phyloP scores from a whole-genome alignment of 164 flowering plant genomes.

The Buxus sempervirens region DNA sequence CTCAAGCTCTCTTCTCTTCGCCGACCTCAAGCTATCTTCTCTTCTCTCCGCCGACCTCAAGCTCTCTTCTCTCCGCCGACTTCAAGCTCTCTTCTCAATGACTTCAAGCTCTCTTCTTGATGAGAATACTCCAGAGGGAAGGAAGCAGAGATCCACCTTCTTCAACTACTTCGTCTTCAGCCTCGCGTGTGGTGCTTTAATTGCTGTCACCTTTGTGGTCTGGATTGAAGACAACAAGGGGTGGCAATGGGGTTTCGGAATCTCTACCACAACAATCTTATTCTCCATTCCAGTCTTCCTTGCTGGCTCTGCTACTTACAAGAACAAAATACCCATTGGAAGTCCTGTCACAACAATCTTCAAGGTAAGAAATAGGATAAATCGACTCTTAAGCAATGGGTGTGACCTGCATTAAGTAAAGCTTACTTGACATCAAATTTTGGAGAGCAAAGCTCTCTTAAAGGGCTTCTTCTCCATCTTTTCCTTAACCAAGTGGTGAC shows the following conservation, averaged over 20 bases:
- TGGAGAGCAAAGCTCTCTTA: too few species aligned
- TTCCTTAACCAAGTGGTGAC: not conserved
- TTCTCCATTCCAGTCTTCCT: slow-evolving; percentile 59
- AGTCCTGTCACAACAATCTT: slow-evolving; percentile 78
- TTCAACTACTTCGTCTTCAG: slow-evolving; percentile 79
- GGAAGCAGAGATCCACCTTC: slow-evolving; percentile 69
- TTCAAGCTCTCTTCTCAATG: too few species aligned
- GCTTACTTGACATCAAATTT: too few species aligned
- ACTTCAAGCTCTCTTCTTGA: too few species aligned
- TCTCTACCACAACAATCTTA: slow-evolving; percentile 50
- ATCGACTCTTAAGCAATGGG: not conserved
- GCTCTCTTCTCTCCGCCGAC: too few species aligned
- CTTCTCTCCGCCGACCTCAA: too few species aligned
- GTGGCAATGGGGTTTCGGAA: slow-evolving; percentile 84
- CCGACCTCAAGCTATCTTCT: too few species aligned
- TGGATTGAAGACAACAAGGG: slow-evolving; percentile 92
- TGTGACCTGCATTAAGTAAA: too few species aligned
- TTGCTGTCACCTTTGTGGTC: slow-evolving; percentile 80
- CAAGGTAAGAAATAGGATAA: slow-evolving; percentile 41
- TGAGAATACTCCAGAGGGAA: slow-evolving; percentile 42
- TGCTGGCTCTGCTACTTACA: slow-evolving; percentile 57
- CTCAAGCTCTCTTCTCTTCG: too few species aligned
- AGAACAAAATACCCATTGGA: slow-evolving; percentile 67
- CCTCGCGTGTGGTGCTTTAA: slow-evolving; percentile 65
- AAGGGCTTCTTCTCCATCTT: not conserved